Percentiles rank a stretch among this genome's conserved stretches.
Evolutionary conservation across 495 filamentous ascomycete species (phyloP).

Genomic region (Podospora pseudoanserina): DNA sequence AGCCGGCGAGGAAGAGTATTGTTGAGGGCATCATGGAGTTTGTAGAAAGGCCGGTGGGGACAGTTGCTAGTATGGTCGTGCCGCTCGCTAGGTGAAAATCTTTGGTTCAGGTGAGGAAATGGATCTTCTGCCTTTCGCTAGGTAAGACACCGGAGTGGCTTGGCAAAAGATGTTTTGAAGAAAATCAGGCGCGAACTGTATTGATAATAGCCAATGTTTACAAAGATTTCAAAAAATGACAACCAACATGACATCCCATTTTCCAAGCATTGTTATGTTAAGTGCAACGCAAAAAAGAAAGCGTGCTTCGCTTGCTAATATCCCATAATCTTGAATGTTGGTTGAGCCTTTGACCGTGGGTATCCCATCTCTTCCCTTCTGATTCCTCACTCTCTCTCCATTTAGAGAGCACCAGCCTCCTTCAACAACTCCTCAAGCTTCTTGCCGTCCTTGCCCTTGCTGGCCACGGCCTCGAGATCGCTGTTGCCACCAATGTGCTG

Average conservation of each 20-base stretch:
- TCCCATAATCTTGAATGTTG: constrained; percentile 2
- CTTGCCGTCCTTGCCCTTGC: constrained; percentile 37
- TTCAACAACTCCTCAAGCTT: constrained; percentile 38
- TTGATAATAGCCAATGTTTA: neutral
- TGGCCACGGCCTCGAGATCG: constrained; percentile 66
- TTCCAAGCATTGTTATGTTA: neutral
- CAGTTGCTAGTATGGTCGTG: constrained; percentile 68
- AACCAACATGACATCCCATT: neutral
- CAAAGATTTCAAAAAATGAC: neutral
- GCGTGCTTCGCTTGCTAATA: neutral
- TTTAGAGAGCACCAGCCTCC: constrained; percentile 39
- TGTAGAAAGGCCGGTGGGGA: constrained; percentile 85
- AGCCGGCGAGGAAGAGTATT: constrained; percentile 72
- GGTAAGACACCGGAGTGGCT: neutral
- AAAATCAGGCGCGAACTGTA: neutral
- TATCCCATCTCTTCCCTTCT: neutral
- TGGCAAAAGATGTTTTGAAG: neutral
- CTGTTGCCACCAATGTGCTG: constrained; percentile 96
- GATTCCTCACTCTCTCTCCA: neutral
- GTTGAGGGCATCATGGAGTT: constrained; percentile 84
- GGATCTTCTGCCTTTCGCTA: neutral
- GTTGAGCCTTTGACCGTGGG: neutral
- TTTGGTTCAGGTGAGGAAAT: neutral
- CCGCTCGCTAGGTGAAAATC: constrained; percentile 8
- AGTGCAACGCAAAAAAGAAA: neutral